Conservation (phyloP, 179 eudicot genomes). For the Camellia oleifera region DNA sequence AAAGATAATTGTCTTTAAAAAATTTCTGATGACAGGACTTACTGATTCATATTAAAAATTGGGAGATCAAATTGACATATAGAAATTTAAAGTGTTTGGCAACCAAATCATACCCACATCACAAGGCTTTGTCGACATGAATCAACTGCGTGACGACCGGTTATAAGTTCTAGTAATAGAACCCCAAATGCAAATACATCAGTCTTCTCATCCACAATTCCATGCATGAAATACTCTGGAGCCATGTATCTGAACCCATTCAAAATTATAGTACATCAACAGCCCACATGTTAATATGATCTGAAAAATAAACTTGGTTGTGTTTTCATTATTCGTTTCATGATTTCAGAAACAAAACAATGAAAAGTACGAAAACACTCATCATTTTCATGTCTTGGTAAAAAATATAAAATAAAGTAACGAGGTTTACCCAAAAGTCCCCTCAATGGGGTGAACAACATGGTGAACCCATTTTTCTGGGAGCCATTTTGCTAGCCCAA, state of each 20-base stretch:
- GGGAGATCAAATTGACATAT: too few relatives aligned
- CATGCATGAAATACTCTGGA: constrained; percentile 94
- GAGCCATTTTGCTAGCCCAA: constrained; percentile 96
- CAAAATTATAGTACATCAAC: not conserved
- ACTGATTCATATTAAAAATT: not conserved
- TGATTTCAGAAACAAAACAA: too few relatives aligned
- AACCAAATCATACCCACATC: constrained; percentile 63
- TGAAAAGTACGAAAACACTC: too few relatives aligned
- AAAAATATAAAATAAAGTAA: too few relatives aligned
- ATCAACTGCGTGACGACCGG: constrained; percentile 88
- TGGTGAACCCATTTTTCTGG: constrained; percentile 92
- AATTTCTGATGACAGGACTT: too few relatives aligned
- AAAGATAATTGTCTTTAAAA: too few relatives aligned
- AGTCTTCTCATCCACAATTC: constrained; percentile 82
- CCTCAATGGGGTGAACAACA: constrained; percentile 88
- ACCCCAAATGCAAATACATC: constrained; percentile 94
- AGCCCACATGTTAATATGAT: not conserved
- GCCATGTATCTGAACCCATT: constrained; percentile 66
- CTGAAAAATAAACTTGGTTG: too few relatives aligned
- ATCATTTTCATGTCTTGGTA: too few relatives aligned
- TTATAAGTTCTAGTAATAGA: constrained; percentile 76
- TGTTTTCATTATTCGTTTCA: too few relatives aligned
- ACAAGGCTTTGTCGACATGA: constrained; percentile 78
- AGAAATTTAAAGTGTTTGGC: not conserved
- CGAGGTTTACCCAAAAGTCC: constrained; percentile 80